A percentile compares a stretch with the other conserved stretches of the same genome.
These are phyloP conservation scores for Hypoxylon subgilvum DNA, from an alignment of 495 filamentous ascomycete genomes.

Conservation along the genomic window DNA sequence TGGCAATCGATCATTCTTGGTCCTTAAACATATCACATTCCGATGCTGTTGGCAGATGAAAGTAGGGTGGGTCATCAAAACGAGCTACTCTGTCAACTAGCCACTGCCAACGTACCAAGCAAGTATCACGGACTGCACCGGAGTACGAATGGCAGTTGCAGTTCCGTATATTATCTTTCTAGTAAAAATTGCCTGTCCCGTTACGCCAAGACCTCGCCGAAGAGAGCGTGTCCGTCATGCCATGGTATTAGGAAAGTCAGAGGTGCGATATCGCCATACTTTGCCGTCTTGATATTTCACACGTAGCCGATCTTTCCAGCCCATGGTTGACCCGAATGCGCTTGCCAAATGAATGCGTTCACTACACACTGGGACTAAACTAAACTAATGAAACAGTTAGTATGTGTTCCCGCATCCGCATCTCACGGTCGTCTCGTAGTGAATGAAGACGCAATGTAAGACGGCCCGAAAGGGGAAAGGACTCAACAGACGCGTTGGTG, in stretches of 20 bases:
- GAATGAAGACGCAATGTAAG: not conserved
- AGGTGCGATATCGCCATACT: no score
- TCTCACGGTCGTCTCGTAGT: not conserved
- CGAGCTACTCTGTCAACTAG: no score
- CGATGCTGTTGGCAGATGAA: no score
- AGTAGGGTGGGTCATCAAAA: no score
- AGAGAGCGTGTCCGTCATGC: no score
- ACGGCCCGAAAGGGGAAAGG: constrained; percentile 3
- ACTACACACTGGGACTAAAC: constrained; percentile 3
- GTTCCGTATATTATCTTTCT: no score
- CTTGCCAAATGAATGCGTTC: constrained; percentile 3
- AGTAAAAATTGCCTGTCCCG: not conserved
- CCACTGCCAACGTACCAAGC: no score
- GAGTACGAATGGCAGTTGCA: no score
- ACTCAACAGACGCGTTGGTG: constrained; percentile 3
- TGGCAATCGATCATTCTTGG: no score
- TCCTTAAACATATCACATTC: no score
- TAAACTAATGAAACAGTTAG: constrained; percentile 22
- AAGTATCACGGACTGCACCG: no score
- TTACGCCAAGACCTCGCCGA: not conserved
- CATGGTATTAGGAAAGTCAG: constrained; percentile 1
- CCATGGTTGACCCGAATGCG: constrained; percentile 14
- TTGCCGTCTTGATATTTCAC: not conserved
- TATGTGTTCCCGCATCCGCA: not conserved
- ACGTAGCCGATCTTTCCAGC: not conserved